Evolutionary conservation across 2,329 filamentous ascomycete species (phyloP).

Genomic region (Penicillium freii): DNA sequence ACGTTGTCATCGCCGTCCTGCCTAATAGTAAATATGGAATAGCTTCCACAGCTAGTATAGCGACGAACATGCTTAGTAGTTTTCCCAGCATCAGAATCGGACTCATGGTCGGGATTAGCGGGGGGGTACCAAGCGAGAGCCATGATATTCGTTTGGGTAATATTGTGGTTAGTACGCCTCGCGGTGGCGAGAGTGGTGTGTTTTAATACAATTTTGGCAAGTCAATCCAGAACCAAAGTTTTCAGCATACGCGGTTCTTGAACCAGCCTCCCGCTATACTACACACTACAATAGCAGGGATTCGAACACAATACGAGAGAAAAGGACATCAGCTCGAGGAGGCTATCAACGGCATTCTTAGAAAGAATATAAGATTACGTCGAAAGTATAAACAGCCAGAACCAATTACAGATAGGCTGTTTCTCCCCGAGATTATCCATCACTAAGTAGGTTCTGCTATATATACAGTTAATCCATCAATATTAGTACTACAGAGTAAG

Average conservation of each 20-base stretch:
- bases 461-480: no score
- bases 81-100: neutral
- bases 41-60: neutral
- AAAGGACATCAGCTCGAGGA: neutral
- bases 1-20: neutral
- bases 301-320: neutral
- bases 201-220: slow-evolving; percentile 24
- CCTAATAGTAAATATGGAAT: neutral
- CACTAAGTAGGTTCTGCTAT: no score
- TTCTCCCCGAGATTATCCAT: no score
- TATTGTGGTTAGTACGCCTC: slow-evolving; percentile 6
- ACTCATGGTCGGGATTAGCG: slow-evolving; percentile 30
- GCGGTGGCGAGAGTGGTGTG: slow-evolving; percentile 5
- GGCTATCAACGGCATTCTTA: neutral
- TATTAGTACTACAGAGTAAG: no score
- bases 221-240: neutral
- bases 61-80: neutral
- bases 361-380: no score
- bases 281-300: rapidly evolving
- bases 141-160: slow-evolving; percentile 29
- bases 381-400: neutral
- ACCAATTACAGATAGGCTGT: neutral
- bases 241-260: neutral
- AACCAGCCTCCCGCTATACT: neutral
- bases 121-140: slow-evolving; percentile 23